Evolutionary conservation across 441 rosid species (phyloP).

Genomic region (Populus hybrid): DNA sequence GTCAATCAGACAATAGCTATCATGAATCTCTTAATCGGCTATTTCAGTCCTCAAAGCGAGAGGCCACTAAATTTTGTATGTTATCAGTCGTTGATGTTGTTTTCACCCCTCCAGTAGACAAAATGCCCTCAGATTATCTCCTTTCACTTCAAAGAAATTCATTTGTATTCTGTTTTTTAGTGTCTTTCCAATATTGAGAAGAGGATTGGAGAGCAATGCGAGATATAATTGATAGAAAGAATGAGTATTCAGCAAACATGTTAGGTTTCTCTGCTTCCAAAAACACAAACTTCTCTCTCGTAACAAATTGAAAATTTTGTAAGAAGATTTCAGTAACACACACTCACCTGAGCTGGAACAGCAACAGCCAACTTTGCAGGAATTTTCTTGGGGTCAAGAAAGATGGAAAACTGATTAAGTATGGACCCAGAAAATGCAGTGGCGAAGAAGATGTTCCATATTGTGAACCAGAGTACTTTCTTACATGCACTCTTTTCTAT

Average conservation of each 20-base stretch:
- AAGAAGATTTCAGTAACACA: background rate
- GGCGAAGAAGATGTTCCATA: constrained; percentile 95
- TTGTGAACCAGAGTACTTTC: constrained; percentile 92
- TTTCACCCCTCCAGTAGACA: background rate
- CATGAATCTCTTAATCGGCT: background rate
- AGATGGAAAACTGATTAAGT: constrained; percentile 52
- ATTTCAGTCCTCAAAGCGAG: background rate
- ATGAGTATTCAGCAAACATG: background rate
- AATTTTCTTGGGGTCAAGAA: constrained; percentile 73
- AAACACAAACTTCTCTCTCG: background rate
- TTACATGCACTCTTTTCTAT: constrained; percentile 91
- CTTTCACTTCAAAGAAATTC: background rate
- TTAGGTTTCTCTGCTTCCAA: background rate
- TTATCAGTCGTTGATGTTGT: background rate
- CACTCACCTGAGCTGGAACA: constrained; percentile 91
- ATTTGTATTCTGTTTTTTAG: background rate
- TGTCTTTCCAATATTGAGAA: background rate
- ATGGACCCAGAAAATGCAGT: constrained; percentile 90
- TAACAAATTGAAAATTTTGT: constrained; percentile 4
- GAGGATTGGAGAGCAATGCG: background rate
- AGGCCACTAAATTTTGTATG: background rate
- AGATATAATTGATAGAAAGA: background rate
- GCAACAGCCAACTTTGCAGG: constrained; percentile 72
- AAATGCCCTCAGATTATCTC: background rate
- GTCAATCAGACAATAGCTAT: background rate